phyloP scores from a whole-genome alignment of 768 basidiomycete genomes.

The Grammothele lineata region DNA sequence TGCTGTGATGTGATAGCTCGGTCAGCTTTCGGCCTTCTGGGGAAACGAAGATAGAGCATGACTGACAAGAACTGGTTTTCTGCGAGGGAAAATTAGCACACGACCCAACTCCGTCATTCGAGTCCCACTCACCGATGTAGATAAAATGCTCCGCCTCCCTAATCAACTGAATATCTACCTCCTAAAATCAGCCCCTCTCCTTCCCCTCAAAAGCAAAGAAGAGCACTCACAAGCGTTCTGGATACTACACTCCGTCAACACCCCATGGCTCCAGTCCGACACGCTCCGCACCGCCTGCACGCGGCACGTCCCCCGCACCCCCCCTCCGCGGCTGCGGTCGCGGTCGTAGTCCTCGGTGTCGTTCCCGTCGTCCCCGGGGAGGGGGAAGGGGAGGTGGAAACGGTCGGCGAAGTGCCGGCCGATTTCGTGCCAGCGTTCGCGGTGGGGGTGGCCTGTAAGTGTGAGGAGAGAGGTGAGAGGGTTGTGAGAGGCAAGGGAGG shows the following conservation, averaged over 20 bases:
- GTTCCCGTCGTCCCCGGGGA: conserved; percentile 17
- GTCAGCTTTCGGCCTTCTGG: background rate
- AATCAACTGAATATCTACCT: conserved; percentile 75
- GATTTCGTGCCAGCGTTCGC: conserved; percentile 51
- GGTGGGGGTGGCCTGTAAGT: conserved; percentile 63
- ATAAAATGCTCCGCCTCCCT: conserved; percentile 82
- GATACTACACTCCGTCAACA: conserved; percentile 85
- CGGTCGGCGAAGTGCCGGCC: conserved; percentile 61
- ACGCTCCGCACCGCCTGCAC: conserved; percentile 86
- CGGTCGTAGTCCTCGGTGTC: too few species aligned
- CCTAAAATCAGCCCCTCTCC: too few species aligned
- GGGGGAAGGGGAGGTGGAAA: conserved; percentile 60
- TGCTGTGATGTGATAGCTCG: conserved; percentile 48
- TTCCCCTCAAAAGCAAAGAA: too few species aligned
- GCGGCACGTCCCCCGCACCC: conserved; percentile 54
- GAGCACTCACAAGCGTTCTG: conserved; percentile 81
- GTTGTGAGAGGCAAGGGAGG: background rate
- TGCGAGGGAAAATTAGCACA: conserved; percentile 12
- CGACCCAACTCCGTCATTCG: background rate
- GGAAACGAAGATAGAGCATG: too few species aligned
- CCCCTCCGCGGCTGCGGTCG: too few species aligned
- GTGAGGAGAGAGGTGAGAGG: too few species aligned
- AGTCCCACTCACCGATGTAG: conserved; percentile 69
- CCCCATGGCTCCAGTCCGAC: conserved; percentile 92
- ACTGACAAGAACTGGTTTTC: conserved; percentile 89